Percentiles rank a stretch among this genome's conserved stretches.
phyloP scores from a whole-genome alignment of 192 early-diverging fungal species.

The Coemansia sp. region DNA sequence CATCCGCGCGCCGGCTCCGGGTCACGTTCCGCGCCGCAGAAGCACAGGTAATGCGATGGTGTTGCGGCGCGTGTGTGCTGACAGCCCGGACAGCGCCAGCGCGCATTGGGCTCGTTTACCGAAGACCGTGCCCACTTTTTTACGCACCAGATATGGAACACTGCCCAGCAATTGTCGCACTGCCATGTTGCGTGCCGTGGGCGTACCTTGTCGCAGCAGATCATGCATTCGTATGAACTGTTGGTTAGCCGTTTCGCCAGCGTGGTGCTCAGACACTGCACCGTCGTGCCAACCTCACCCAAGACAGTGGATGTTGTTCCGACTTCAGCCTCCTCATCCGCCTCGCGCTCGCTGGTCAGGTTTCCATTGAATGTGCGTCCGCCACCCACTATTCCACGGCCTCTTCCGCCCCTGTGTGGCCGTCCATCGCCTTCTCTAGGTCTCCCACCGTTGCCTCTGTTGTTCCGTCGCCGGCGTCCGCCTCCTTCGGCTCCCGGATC shows the following conservation, averaged over 20 bases:
- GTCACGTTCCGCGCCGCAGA: constrained; percentile 78
- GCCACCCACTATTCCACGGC: constrained; percentile 24
- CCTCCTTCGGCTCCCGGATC: no score
- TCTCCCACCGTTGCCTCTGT: constrained; percentile 3
- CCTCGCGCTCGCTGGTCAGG: constrained; percentile 17
- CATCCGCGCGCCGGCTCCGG: constrained; percentile 64
- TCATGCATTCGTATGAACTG: constrained; percentile 90
- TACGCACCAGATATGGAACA: constrained; percentile 88
- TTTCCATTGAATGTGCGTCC: constrained; percentile 40
- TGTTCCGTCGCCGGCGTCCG: constrained; percentile 9
- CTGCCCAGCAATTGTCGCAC: constrained; percentile 83
- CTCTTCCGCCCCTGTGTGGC: constrained; percentile 20
- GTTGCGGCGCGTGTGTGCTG: constrained; percentile 66
- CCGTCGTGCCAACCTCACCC: background rate
- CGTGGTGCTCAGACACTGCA: constrained; percentile 61
- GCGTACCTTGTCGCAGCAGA: constrained; percentile 86
- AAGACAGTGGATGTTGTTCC: background rate
- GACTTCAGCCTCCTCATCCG: background rate
- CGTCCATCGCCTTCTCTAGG: constrained; percentile 5
- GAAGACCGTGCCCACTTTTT: constrained; percentile 76
- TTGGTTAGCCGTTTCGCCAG: constrained; percentile 65
- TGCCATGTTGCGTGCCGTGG: constrained; percentile 75
- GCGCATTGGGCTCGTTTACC: constrained; percentile 22
- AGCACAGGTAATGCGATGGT: constrained; percentile 79
- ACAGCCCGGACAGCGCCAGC: constrained; percentile 93